Conservation (phyloP, 2,329 filamentous ascomycete genomes). For the Dactylellina parvicollis region DNA sequence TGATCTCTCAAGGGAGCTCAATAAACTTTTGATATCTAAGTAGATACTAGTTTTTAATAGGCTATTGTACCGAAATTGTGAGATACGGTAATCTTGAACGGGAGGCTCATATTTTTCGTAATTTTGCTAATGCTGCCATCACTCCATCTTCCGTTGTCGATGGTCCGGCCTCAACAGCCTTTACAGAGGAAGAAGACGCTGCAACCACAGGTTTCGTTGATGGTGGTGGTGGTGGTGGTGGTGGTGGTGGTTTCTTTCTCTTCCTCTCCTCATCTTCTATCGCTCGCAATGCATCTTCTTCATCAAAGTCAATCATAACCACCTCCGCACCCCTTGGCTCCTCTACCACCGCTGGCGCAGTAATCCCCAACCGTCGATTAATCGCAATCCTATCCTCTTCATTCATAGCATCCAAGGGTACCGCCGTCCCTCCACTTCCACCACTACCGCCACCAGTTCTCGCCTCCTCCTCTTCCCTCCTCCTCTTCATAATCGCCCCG, state of each 20-base stretch:
- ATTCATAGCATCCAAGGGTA: conserved; percentile 26
- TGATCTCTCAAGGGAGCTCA: no score
- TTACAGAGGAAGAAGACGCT: conserved; percentile 49
- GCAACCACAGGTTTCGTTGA: not conserved
- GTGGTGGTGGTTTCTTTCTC: conserved; percentile 57
- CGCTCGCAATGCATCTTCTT: conserved; percentile 57
- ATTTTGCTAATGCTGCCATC: conserved; percentile 70
- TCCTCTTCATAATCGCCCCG: conserved; percentile 41
- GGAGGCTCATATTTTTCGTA: no score
- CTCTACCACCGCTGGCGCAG: conserved; percentile 22
- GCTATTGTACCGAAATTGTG: no score
- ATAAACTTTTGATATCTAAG: no score
- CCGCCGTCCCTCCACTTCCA: conserved; percentile 73
- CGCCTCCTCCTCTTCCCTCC: conserved; percentile 75
- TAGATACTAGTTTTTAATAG: no score
- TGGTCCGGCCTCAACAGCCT: conserved; percentile 42
- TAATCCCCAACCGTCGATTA: conserved; percentile 54
- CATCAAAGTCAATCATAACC: conserved; percentile 40
- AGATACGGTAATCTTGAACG: no score
- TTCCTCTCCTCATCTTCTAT: conserved; percentile 59
- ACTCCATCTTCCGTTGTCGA: conserved; percentile 63
- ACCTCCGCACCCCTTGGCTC: conserved; percentile 14
- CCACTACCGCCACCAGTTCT: conserved; percentile 84
- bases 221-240: not conserved
- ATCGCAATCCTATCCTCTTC: conserved; percentile 47